Evolutionary conservation across 2,329 filamentous ascomycete genomes (phyloP), one percentile per base, ranked within the genome.

Genomic region (Paracorniculantispora psalliotae): DNA sequence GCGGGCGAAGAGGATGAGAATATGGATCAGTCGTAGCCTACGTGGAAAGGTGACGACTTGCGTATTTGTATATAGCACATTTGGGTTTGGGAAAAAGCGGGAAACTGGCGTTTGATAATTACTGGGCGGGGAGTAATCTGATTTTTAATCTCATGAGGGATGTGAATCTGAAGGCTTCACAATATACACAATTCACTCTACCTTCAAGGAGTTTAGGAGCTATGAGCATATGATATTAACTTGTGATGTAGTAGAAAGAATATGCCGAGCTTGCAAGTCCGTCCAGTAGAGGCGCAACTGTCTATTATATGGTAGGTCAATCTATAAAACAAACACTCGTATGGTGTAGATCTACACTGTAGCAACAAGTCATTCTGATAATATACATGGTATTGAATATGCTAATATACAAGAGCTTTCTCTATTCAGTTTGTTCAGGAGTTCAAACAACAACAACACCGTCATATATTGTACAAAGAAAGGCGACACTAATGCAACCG

Each of bases 21-120:
- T 30, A 63, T 63, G 61, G 57, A 59, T 13, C 47, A 61, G 47
- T 58, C 57, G 25, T 63, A 55, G 43, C 5, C 17, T n/a, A 19
- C 1, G 33, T 7, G 17, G 6, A 6, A 30, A 17, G 25, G 23
- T 9, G 10, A 5, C n/a, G 26, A 9, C 8, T 56, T 26, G 2
- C 3, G 25, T 6, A 8, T 7, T 2, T 56, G 25, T 30, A 17
- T 57, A 39, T 57, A 49, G 47, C 26, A 35, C 12, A 21, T 3
- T 49, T 49, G 23, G 4, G 25, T 25, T 23, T 43, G 28, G 23
- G 26, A 3, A 23, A 46, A 33, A 57, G 54, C 54, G 54, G 54
- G 54, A 46, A 37, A 37, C 43, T 6, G 52, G 52, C 52, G 41
- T 55, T 33, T 53, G 5, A 30, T 19, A 12, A 53, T n/a, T 28